Base-by-base conservation (phyloP, 306 rosid genomes). In the Ormosia emarginata region DNA sequence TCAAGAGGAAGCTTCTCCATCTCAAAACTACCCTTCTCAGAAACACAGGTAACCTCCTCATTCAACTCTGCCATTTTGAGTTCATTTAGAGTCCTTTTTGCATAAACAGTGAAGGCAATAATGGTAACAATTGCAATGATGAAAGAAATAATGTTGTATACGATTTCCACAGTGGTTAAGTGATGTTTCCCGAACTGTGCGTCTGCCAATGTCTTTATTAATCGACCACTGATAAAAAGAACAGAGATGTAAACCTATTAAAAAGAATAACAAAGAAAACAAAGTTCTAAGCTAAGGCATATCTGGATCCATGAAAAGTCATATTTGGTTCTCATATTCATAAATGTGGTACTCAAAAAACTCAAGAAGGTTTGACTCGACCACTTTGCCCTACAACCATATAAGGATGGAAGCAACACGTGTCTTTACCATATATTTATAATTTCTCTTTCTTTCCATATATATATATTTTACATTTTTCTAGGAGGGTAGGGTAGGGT, bases 51-150 rank as follows among this genome's bases (percentile, higher is more conserved):
- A 71, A 43, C 79, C 85, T 86, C 94, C 67, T 83, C 85, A 80
- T 32, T 83, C 67, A 75, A 81, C 78, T 90, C 93, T 46, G 81
- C 87, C 53, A 52, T 83, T 79, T 92, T 84, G 63, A 93, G 95
- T 87, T 86, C 87, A 74, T 89, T 82, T 11, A 95, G 80, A 52
- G 91, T 87, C 85, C 88, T 93, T 81, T 90, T 95, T 8, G 98
- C 98, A 82, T 92, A 95, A 56, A 95, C 86, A 14, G 99, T 93
- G 83, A 95, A 95, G 62, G 88, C 97, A 84, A 92, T 59, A 14
- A 90, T 92, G 66, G 94, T 95, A 61, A 93, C 67, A 14, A 93
- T 74, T 5, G 99, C 97, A 34, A 95, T 56, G 37, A 95, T 67
- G 80, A 93, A 90, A 56, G 99, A 93, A 74, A 92, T 85, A 77